Evolutionary conservation across 2,329 filamentous ascomycete genomes (phyloP).

Genomic region (Blastomyces emzantsi): DNA sequence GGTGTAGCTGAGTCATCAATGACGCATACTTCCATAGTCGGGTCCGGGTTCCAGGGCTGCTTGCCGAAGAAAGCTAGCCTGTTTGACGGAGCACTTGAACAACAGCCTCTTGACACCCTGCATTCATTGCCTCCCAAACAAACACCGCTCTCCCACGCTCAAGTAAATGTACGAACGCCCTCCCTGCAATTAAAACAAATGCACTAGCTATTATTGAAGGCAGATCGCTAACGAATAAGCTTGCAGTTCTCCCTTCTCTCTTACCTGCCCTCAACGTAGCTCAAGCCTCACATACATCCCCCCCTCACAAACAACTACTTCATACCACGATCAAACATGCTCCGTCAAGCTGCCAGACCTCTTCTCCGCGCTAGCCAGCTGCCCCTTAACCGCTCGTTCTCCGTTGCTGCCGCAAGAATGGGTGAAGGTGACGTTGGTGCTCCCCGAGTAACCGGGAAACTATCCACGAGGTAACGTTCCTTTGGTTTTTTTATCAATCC

Average conservation of each 20-base stretch:
- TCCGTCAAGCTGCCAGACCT: slow-evolving; percentile 54
- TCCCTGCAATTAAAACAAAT: neutral
- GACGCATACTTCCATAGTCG: neutral
- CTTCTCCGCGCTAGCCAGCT: slow-evolving; percentile 47
- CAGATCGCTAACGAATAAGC: slow-evolving; percentile 4
- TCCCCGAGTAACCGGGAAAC: slow-evolving; percentile 28
- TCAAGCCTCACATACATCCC: slow-evolving; percentile 11
- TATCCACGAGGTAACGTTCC: slow-evolving; percentile 21
- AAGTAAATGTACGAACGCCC: neutral
- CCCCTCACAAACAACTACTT: neutral
- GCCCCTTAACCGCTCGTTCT: slow-evolving; percentile 49
- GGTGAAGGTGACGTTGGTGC: slow-evolving; percentile 59
- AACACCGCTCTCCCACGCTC: neutral
- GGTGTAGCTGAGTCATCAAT: neutral
- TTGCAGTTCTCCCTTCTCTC: neutral
- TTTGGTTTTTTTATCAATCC: neutral
- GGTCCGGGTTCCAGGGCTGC: neutral
- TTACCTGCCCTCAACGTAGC: slow-evolving; percentile 5
- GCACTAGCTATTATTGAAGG: neutral
- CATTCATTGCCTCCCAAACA: neutral
- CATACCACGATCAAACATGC: slow-evolving; percentile 44
- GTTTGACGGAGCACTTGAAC: neutral
- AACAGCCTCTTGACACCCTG: neutral
- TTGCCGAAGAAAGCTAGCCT: slow-evolving; percentile 1
- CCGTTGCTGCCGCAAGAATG: slow-evolving; percentile 55